phyloP scores from a whole-genome alignment of 2,329 filamentous ascomycete genomes.

The Phyllachora maydis region DNA sequence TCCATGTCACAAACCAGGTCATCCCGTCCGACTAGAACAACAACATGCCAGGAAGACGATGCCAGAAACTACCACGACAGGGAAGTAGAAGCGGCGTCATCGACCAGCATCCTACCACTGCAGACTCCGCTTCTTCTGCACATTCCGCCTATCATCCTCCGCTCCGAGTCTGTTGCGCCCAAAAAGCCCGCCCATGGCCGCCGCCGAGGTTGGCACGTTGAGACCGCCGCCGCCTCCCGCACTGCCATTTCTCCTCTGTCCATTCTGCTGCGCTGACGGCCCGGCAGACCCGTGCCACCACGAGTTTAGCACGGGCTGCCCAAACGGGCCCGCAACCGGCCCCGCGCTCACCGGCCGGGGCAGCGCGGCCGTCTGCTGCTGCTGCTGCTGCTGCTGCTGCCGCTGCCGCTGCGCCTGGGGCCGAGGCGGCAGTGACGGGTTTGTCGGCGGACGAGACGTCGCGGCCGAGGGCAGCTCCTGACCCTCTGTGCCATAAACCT shows the following conservation, averaged over 20 bases:
- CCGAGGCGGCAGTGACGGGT: conserved; percentile 3
- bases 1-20: too few species aligned
- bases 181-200: conserved; percentile 8
- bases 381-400: conserved; percentile 1
- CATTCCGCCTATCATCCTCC: conserved; percentile 8
- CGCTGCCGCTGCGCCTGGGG: conserved; percentile 1
- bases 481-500: conserved; percentile 40
- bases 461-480: conserved; percentile 15
- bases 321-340: conserved; percentile 14
- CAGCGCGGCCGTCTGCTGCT: conserved; percentile 12
- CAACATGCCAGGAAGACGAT: too few species aligned
- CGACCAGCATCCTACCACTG: conserved; percentile 11
- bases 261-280: conserved; percentile 6
- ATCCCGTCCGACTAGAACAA: too few species aligned
- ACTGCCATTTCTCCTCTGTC: conserved; percentile 5
- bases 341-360: conserved; percentile 26
- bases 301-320: conserved; percentile 6
- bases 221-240: conserved; percentile 1
- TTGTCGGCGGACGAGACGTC: conserved; percentile 5
- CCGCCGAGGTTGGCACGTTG: conserved; percentile 7
- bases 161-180: conserved; percentile 5
- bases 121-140: conserved; percentile 14
- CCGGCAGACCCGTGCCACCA: conserved; percentile 11
- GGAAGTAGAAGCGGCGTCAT: too few species aligned
- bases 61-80: too few species aligned